Conservation (phyloP, 805 yeast genomes). For the Middelhovenomyces tepae region DNA sequence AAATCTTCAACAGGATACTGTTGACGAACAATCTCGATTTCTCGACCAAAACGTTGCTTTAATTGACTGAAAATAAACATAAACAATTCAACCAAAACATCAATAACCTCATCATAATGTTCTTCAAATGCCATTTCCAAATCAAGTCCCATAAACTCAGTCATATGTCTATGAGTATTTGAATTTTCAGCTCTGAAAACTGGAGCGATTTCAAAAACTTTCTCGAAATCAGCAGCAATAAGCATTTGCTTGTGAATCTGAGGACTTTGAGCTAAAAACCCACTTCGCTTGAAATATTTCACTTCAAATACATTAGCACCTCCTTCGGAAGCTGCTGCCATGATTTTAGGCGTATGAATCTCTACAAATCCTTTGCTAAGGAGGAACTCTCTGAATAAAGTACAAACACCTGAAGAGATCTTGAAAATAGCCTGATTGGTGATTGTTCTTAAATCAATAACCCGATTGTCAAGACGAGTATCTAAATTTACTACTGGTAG, state of each 20-base stretch:
- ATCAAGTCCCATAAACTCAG: conserved; percentile 96
- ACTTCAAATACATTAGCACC: conserved; percentile 96
- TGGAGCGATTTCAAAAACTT: conserved; percentile 93
- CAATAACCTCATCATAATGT: conserved; percentile 88
- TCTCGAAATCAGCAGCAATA: conserved; percentile 96
- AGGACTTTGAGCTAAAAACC: conserved; percentile 95
- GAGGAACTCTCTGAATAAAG: conserved; percentile 83
- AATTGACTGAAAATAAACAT: conserved; percentile 82
- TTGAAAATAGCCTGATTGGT: conserved; percentile 97
- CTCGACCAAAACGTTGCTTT: conserved; percentile 67
- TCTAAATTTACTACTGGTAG: conserved; percentile 93
- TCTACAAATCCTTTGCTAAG: conserved; percentile 63
- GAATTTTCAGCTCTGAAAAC: conserved; percentile 99
- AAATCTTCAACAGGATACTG: conserved; percentile 98
- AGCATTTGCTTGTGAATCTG: conserved; percentile 97
- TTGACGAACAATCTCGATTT: conserved; percentile 80
- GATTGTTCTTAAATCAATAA: conserved; percentile 90
- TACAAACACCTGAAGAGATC: conserved; percentile 83
- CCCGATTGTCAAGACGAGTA: conserved; percentile 91
- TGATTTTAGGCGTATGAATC: conserved; percentile 91
- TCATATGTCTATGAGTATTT: conserved; percentile 98
- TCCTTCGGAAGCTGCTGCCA: conserved; percentile 96
- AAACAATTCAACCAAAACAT: conserved; percentile 59
- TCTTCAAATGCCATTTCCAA: conserved; percentile 97
- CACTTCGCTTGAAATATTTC: conserved; percentile 83